Conservation (phyloP, 2,329 filamentous ascomycete genomes). For the Paramyrothecium sp. region DNA sequence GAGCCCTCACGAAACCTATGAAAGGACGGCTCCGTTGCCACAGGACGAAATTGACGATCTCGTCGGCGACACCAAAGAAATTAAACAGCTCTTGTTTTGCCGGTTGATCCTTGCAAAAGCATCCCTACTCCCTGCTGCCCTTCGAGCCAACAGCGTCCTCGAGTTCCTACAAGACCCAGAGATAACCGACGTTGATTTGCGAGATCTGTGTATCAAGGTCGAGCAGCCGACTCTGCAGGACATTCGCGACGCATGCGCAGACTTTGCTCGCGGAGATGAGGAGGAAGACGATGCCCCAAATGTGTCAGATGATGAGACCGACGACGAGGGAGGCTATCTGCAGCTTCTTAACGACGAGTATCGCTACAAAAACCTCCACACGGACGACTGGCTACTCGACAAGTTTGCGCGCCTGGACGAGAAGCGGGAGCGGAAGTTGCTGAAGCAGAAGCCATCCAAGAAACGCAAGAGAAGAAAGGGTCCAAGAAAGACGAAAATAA, state of each 20-base stretch:
- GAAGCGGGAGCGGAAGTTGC: neutral
- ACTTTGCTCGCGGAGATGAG: conserved; percentile 21
- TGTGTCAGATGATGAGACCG: conserved; percentile 7
- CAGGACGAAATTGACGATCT: conserved; percentile 19
- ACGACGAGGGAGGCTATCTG: conserved; percentile 15
- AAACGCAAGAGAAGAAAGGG: neutral
- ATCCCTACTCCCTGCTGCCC: conserved; percentile 20
- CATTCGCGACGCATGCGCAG: conserved; percentile 26
- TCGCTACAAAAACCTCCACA: conserved; percentile 18
- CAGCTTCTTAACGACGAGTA: conserved; percentile 13
- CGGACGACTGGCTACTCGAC: conserved; percentile 16
- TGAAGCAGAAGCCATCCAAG: conserved; percentile 5
- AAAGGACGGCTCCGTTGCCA: conserved; percentile 21
- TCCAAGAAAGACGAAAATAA: conserved; percentile 15
- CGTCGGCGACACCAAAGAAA: conserved; percentile 20
- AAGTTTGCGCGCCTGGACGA: conserved; percentile 4
- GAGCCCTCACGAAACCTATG: conserved; percentile 19
- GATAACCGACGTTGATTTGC: conserved; percentile 20
- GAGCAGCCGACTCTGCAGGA: conserved; percentile 21
- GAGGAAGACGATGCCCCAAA: conserved; percentile 8
- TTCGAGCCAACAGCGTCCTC: conserved; percentile 18
- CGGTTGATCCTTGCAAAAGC: conserved; percentile 22
- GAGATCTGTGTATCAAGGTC: conserved; percentile 24
- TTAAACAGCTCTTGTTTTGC: conserved; percentile 24
- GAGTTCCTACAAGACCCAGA: conserved; percentile 22